A percentile compares a stretch with the other conserved stretches of the same genome.
Evolutionary conservation across 2,329 filamentous ascomycete species (phyloP).

Genomic region (Trichoderma sp.): DNA sequence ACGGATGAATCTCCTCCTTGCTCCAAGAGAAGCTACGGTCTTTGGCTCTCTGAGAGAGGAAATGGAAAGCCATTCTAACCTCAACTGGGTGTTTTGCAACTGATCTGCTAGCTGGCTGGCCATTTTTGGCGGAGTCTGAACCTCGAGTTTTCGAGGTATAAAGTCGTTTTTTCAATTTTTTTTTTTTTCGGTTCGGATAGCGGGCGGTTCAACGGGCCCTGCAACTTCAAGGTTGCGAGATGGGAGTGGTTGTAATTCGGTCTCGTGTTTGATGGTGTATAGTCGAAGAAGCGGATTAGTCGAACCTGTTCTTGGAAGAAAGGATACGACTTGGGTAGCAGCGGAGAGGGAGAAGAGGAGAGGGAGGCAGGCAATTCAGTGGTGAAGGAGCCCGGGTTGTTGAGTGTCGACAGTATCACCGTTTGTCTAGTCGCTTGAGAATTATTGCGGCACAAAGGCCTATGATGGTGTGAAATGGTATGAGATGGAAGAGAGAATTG

Average conservation of each 20-base stretch:
- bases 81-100: constrained; percentile 46
- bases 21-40: background rate
- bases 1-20: background rate
- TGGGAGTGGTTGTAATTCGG: constrained; percentile 1
- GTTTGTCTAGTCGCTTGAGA: constrained; percentile 14
- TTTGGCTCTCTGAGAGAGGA: constrained; percentile 5
- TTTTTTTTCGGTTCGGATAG: constrained; percentile 5
- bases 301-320: constrained; percentile 10
- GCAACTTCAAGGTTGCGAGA: constrained; percentile 29
- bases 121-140: constrained; percentile 40
- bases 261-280: background rate
- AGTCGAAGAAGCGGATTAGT: background rate
- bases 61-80: constrained; percentile 37
- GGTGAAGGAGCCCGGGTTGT: constrained; percentile 13
- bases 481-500: constrained; percentile 21
- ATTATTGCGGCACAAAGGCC: constrained; percentile 20
- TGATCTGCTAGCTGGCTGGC: constrained; percentile 50
- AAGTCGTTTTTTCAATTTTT: constrained; percentile 24
- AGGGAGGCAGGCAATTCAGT: constrained; percentile 13
- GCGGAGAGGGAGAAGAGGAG: constrained; percentile 8
- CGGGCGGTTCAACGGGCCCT: constrained; percentile 25
- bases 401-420: constrained; percentile 7
- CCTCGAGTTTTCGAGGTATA: constrained; percentile 34
- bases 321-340: constrained; percentile 17
- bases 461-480: constrained; percentile 18